phyloP scores from a whole-genome alignment of 345 rosid species.

The Moringa oleifera region DNA sequence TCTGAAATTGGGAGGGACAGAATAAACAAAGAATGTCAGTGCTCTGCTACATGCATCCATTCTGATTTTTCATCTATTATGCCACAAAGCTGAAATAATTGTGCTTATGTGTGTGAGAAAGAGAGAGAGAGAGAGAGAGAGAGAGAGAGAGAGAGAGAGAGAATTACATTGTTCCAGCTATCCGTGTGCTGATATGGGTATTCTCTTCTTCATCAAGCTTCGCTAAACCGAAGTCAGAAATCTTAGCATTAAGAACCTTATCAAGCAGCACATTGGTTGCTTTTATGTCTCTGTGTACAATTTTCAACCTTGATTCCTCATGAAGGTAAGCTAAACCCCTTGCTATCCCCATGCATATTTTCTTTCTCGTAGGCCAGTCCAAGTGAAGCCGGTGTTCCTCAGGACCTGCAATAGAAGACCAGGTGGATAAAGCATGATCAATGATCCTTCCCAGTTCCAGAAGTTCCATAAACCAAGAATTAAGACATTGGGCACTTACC shows the following conservation, averaged over 20 bases:
- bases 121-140: neutral
- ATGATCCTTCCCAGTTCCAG: neutral
- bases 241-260: slow-evolving; percentile 41
- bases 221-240: slow-evolving; percentile 72
- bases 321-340: slow-evolving; percentile 65
- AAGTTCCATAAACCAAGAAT: neutral
- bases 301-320: slow-evolving; percentile 62
- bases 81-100: neutral
- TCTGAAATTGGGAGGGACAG: slow-evolving; percentile 26
- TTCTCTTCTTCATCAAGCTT: slow-evolving; percentile 63
- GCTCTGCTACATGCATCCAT: neutral
- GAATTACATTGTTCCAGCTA: slow-evolving; percentile 64
- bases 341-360: slow-evolving; percentile 61
- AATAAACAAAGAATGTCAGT: neutral
- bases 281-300: slow-evolving; percentile 74
- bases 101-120: too few species aligned
- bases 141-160: neutral
- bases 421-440: neutral
- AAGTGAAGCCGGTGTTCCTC: slow-evolving; percentile 36
- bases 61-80: neutral
- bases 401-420: slow-evolving; percentile 24
- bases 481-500: slow-evolving; percentile 30
- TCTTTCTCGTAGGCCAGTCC: slow-evolving; percentile 61
- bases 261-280: slow-evolving; percentile 67
- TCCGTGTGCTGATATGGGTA: slow-evolving; percentile 61